phyloP scores from a whole-genome alignment of 139 green algal species.

The Trebouxia sp. region DNA sequence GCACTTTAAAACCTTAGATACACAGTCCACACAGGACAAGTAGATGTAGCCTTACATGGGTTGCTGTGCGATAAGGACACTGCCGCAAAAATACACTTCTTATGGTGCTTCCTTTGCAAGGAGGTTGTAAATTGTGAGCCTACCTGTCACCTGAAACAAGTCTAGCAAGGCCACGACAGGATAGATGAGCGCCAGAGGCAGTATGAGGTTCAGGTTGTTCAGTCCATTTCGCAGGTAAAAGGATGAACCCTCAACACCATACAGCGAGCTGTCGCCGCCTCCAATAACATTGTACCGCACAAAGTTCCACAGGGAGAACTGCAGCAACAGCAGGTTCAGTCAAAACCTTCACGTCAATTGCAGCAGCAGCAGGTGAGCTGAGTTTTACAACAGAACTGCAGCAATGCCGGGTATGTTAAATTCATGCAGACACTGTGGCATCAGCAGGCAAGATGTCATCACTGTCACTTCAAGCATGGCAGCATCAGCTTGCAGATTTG shows the following conservation, averaged over 20 bases:
- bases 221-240: constrained; percentile 80
- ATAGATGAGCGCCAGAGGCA: constrained; percentile 54
- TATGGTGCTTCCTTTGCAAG: no score
- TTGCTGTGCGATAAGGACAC: no score
- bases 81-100: no score
- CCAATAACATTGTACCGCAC: constrained; percentile 73
- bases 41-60: no score
- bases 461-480: no score
- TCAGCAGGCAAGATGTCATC: no score
- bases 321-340: neutral
- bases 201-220: constrained; percentile 56
- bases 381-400: neutral
- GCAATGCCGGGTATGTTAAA: no score
- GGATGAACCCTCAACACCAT: constrained; percentile 68
- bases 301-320: constrained; percentile 78
- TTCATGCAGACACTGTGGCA: no score
- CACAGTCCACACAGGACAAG: no score
- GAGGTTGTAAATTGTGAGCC: neutral
- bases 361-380: neutral
- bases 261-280: constrained; percentile 71
- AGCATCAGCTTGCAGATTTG: no score
- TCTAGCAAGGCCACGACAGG: constrained; percentile 35
- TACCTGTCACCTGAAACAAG: constrained; percentile 27
- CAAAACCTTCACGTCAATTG: neutral
- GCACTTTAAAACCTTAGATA: no score